Conservation (phyloP, 768 basidiomycete species). For the Psilocybe subaeruginosa region DNA sequence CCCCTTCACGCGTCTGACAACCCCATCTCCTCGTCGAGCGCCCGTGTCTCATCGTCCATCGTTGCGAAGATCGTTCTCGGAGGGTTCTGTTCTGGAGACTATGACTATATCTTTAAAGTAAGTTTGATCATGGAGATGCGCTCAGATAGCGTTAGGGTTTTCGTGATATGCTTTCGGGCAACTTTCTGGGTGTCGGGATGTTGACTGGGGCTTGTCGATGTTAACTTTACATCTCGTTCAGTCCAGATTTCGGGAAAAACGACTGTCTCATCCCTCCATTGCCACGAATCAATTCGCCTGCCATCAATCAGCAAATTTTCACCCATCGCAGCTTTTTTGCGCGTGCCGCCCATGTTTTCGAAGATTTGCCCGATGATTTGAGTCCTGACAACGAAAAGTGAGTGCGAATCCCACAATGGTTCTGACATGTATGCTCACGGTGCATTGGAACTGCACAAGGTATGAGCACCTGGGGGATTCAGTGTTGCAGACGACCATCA, state of each 20-base stretch:
- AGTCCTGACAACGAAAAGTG: conserved; percentile 86
- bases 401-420: conserved; percentile 13
- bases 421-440: conserved; percentile 3
- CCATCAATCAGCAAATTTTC: conserved; percentile 60
- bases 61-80: not conserved
- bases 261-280: conserved; percentile 57
- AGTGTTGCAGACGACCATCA: conserved; percentile 71
- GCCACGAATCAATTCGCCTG: conserved; percentile 52
- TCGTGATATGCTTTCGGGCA: not conserved
- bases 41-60: not conserved
- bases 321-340: conserved; percentile 77
- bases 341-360: conserved; percentile 75
- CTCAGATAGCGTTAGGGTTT: not conserved
- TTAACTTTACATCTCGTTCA: conserved; percentile 13
- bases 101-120: conserved; percentile 9
- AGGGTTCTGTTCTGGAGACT: not conserved
- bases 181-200: not conserved
- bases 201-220: not conserved
- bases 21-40: not conserved
- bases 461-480: conserved; percentile 79
- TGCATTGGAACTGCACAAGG: conserved; percentile 35
- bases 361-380: conserved; percentile 70
- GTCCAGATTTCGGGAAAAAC: conserved; percentile 47
- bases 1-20: not conserved
- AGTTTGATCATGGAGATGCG: not conserved